Evolutionary conservation across 495 filamentous ascomycete species (phyloP).

Genomic region (Penicillium manginii): DNA sequence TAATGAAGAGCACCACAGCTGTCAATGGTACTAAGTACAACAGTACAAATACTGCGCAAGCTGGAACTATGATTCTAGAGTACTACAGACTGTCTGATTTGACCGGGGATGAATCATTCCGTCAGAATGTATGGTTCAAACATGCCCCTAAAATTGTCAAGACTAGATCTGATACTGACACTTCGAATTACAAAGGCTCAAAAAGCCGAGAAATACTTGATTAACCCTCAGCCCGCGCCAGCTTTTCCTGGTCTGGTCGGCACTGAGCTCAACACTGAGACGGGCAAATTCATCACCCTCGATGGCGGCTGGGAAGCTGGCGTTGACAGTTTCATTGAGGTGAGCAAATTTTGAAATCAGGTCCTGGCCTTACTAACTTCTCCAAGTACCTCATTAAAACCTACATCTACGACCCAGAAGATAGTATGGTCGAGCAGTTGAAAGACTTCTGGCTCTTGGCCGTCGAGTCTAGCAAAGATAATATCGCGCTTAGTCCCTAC

Average conservation of each 20-base stretch:
- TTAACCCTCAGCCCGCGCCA: slow-evolving; percentile 23
- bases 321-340: slow-evolving; percentile 30
- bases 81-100: slow-evolving; percentile 29
- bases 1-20: slow-evolving; percentile 18
- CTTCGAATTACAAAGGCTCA: slow-evolving; percentile 13
- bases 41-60: slow-evolving; percentile 28
- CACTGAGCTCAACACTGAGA: slow-evolving; percentile 24
- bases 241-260: slow-evolving; percentile 24
- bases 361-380: neutral
- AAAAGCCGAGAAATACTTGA: slow-evolving; percentile 21
- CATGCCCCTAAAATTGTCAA: neutral
- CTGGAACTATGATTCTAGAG: slow-evolving; percentile 28
- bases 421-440: slow-evolving; percentile 55
- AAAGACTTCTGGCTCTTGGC: slow-evolving; percentile 68
- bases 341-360: neutral
- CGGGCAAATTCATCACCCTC: slow-evolving; percentile 27
- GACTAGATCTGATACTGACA: neutral
- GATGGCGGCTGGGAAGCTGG: slow-evolving; percentile 29
- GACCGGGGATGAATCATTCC: slow-evolving; percentile 29
- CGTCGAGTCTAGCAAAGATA: slow-evolving; percentile 66
- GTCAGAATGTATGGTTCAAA: slow-evolving; percentile 19
- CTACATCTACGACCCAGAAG: slow-evolving; percentile 65
- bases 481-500: slow-evolving; percentile 66
- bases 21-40: slow-evolving; percentile 27
- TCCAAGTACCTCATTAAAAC: slow-evolving; percentile 78